These are phyloP conservation scores for Calophaca sinica DNA, from an alignment of 306 rosid genomes.

Conservation along the genomic window DNA sequence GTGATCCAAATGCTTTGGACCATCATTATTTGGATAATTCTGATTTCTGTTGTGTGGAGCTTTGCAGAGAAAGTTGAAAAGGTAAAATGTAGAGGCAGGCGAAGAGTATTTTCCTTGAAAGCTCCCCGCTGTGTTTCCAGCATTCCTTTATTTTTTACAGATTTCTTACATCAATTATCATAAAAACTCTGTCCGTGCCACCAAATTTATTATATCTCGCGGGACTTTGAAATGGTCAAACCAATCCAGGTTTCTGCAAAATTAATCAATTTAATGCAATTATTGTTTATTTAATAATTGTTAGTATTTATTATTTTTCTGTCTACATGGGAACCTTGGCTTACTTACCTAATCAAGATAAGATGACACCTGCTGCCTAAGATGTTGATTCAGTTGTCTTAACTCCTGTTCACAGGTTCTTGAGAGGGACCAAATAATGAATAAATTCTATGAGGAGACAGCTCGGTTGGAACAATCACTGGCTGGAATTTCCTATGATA, in stretches of 20 bases:
- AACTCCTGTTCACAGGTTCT: constrained; percentile 63
- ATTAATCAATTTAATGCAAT: background rate
- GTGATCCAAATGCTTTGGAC: constrained; percentile 33
- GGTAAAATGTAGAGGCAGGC: constrained; percentile 8
- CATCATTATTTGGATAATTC: constrained; percentile 20
- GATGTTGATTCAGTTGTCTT: constrained; percentile 37
- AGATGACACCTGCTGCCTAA: constrained; percentile 31
- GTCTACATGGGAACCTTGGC: background rate
- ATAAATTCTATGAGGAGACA: constrained; percentile 73
- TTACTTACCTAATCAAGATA: background rate
- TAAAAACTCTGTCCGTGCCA: constrained; percentile 1
- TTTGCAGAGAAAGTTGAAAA: constrained; percentile 12
- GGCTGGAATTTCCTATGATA: constrained; percentile 72
- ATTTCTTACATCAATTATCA: background rate
- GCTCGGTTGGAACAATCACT: constrained; percentile 75
- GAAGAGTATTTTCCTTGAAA: constrained; percentile 4
- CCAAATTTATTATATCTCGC: background rate
- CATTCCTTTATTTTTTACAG: constrained; percentile 16
- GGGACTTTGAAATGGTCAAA: constrained; percentile 32
- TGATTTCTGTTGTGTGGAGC: constrained; percentile 26
- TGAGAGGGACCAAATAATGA: constrained; percentile 83
- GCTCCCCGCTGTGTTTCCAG: background rate
- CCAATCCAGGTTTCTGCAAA: constrained; percentile 16
- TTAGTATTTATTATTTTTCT: background rate
- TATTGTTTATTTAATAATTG: constrained; percentile 1